These are phyloP conservation scores for Trichoderma aggressivum DNA, from an alignment of 2,329 filamentous ascomycete genomes.

Conservation along the genomic window DNA sequence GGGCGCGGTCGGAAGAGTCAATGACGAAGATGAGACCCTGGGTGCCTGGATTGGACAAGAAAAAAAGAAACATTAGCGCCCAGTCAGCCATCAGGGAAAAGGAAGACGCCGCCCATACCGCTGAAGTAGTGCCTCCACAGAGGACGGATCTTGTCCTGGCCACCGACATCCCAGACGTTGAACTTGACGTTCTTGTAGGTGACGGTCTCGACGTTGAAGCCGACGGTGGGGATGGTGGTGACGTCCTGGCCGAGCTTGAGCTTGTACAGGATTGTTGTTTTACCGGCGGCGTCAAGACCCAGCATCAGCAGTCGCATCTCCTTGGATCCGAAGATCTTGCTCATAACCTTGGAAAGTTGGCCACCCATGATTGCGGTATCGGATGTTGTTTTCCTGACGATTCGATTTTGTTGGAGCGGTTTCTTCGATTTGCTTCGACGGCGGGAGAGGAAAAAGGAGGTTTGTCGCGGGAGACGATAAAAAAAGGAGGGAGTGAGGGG, in stretches of 20 bases:
- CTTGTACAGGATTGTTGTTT: constrained; percentile 99
- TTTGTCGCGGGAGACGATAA: background rate
- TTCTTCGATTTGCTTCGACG: background rate
- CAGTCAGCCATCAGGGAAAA: background rate
- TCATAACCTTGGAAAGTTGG: constrained; percentile 92
- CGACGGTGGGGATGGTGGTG: constrained; percentile 96
- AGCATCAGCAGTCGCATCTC: constrained; percentile 99
- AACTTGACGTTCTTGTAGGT: constrained; percentile 99
- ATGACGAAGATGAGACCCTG: constrained; percentile 99
- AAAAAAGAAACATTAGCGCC: constrained; percentile 5
- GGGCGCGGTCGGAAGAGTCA: constrained; percentile 85
- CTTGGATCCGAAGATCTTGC: constrained; percentile 98
- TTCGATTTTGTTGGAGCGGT: background rate
- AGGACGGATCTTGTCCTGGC: constrained; percentile 97
- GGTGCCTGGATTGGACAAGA: constrained; percentile 59
- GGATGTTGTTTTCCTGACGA: background rate
- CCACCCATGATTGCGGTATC: constrained; percentile 70
- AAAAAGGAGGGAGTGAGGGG: background rate
- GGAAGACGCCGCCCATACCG: constrained; percentile 45
- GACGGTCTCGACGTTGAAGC: constrained; percentile 98
- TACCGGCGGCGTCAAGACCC: constrained; percentile 94
- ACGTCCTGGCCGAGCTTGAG: constrained; percentile 97
- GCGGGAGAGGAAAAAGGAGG: background rate
- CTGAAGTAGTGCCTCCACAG: constrained; percentile 98
- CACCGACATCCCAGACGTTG: constrained; percentile 98